Conservation (phyloP, 441 rosid species). For the Capsella rubella region DNA sequence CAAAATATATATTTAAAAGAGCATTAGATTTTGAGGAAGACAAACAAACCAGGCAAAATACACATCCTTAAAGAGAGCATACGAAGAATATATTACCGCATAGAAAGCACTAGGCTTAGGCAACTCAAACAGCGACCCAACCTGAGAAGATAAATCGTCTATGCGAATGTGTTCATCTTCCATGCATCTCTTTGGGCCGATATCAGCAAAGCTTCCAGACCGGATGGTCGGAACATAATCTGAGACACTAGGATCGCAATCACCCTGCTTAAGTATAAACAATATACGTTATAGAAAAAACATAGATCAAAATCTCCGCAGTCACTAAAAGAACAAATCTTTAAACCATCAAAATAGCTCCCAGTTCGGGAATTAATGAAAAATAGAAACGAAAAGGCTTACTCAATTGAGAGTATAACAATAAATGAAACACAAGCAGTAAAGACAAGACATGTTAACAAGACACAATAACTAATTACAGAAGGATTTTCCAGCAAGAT, state of each 20-base stretch:
- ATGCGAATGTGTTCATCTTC: conserved; percentile 48
- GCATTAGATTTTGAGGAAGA: not conserved
- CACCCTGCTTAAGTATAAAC: conserved; percentile 32
- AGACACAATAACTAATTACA: conserved; percentile 6
- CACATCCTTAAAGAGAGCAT: no score
- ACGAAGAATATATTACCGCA: conserved; percentile 44
- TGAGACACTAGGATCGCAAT: conserved; percentile 45
- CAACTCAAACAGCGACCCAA: conserved; percentile 49
- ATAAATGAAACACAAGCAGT: not conserved
- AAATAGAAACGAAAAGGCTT: not conserved
- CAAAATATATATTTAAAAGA: not conserved
- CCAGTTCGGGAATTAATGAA: not conserved
- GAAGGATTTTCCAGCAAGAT: not conserved
- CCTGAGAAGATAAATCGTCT: conserved; percentile 59
- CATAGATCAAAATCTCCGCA: not conserved
- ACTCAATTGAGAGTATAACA: not conserved
- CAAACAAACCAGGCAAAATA: not conserved
- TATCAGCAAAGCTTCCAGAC: conserved; percentile 52
- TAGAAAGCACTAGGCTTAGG: conserved; percentile 66
- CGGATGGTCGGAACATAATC: conserved; percentile 71
- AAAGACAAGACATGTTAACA: conserved; percentile 8
- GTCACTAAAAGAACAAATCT: not conserved
- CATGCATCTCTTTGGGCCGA: conserved; percentile 43
- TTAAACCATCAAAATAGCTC: not conserved
- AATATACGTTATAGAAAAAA: not conserved